A percentile compares a stretch with the other conserved stretches of the same genome.
Evolutionary conservation across 306 rosid genomes (phyloP).

Genomic region (Fragaria iinumae): DNA sequence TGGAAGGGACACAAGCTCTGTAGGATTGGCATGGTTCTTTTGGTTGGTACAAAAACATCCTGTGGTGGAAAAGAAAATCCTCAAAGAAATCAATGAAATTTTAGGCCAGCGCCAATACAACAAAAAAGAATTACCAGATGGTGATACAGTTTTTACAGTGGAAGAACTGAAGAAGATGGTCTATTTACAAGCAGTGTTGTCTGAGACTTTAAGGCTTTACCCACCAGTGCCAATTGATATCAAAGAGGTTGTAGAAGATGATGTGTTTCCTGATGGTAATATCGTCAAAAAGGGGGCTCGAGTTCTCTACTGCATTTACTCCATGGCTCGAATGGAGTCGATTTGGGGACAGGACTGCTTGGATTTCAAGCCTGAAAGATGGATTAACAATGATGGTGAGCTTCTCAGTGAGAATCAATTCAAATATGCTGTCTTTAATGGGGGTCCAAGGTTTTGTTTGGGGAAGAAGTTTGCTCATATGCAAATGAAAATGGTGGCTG

Average conservation of each 20-base stretch:
- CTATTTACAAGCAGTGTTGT: constrained; percentile 42
- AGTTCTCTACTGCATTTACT: constrained; percentile 30
- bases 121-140: not conserved
- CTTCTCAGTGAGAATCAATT: constrained; percentile 32
- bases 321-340: constrained; percentile 41
- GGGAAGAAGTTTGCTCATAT: constrained; percentile 46
- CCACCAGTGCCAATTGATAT: constrained; percentile 49
- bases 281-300: constrained; percentile 33
- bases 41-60: constrained; percentile 38
- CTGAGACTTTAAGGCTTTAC: constrained; percentile 47
- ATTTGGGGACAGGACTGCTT: constrained; percentile 51
- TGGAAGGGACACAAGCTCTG: constrained; percentile 54
- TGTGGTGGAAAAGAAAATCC: constrained; percentile 27
- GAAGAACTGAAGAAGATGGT: constrained; percentile 44
- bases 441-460: constrained; percentile 47
- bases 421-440: constrained; percentile 43
- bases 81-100: constrained; percentile 24
- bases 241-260: constrained; percentile 37
- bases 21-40: constrained; percentile 52
- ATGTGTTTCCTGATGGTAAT: constrained; percentile 41
- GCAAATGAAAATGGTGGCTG: constrained; percentile 54
- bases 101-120: not conserved
- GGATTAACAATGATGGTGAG: constrained; percentile 35
- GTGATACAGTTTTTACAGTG: constrained; percentile 20
- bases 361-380: constrained; percentile 52